A percentile compares a stretch with the other conserved stretches of the same genome.
Evolutionary conservation across 1,139 yeast species (phyloP).

Genomic region (Scheffersomyces titani): DNA sequence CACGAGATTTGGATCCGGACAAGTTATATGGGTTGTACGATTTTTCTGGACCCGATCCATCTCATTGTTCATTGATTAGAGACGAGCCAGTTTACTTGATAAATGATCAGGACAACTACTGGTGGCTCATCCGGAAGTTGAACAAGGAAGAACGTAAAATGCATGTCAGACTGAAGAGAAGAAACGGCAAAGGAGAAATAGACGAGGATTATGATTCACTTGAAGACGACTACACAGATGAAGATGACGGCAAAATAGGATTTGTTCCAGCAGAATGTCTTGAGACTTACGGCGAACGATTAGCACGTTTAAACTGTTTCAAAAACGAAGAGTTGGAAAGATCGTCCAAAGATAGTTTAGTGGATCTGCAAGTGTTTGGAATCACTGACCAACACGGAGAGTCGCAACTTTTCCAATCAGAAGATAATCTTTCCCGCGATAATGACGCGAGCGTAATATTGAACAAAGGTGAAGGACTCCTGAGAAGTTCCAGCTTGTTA

Average conservation of each 20-base stretch:
- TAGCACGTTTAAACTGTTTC: conserved; percentile 91
- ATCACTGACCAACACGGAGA: neutral
- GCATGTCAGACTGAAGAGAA: conserved; percentile 9
- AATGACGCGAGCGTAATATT: neutral
- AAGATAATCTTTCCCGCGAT: neutral
- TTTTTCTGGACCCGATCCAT: conserved; percentile 90
- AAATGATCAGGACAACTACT: conserved; percentile 89
- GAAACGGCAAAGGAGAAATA: conserved; percentile 7
- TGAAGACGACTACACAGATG: conserved; percentile 22
- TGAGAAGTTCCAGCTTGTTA: conserved; percentile 10
- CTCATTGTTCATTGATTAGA: conserved; percentile 78
- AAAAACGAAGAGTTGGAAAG: conserved; percentile 78
- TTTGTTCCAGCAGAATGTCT: conserved; percentile 96
- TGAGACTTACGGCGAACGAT: conserved; percentile 87
- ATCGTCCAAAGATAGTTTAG: conserved; percentile 17
- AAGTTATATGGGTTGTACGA: conserved; percentile 85
- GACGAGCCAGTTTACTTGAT: conserved; percentile 83
- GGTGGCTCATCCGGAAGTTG: conserved; percentile 90
- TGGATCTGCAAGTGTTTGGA: neutral
- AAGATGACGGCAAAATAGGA: conserved; percentile 72
- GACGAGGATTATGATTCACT: conserved; percentile 6
- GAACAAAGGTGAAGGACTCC: conserved; percentile 2
- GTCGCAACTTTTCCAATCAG: neutral
- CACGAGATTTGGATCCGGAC: conserved; percentile 80
- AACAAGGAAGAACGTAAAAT: conserved; percentile 37